phyloP scores from a whole-genome alignment of 257 asterid genomes.

The Solanum chilense region DNA sequence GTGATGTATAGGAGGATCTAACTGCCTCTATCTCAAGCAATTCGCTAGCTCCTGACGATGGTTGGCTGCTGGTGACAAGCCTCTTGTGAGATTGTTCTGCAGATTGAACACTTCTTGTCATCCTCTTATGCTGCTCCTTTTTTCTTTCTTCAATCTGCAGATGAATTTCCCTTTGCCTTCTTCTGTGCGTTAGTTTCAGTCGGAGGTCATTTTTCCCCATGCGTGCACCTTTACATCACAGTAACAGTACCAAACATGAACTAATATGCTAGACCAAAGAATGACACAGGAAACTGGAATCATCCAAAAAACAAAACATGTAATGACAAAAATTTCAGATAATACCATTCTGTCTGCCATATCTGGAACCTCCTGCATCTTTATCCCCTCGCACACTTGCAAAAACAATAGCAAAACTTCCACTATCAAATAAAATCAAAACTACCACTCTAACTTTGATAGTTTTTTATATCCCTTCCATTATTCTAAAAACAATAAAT shows the following conservation, averaged over 20 bases:
- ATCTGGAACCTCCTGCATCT: conserved; percentile 10
- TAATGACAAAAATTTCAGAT: background rate
- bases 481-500: background rate
- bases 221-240: conserved; percentile 15
- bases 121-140: conserved; percentile 24
- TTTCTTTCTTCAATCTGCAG: conserved; percentile 20
- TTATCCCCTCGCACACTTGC: conserved; percentile 28
- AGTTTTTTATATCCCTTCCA: background rate
- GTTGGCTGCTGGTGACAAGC: conserved; percentile 9
- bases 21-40: conserved; percentile 7
- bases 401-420: background rate
- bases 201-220: conserved; percentile 47
- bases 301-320: background rate
- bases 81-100: conserved; percentile 13
- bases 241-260: background rate
- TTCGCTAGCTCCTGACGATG: conserved; percentile 8
- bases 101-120: conserved; percentile 25
- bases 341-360: conserved; percentile 23
- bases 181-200: conserved; percentile 36
- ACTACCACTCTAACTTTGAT: background rate
- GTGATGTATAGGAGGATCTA: conserved; percentile 31
- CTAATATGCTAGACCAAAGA: background rate
- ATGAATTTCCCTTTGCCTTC: conserved; percentile 30
- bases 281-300: background rate
- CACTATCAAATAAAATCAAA: background rate